Percentiles rank a stretch among this genome's conserved stretches.
Conservation (phyloP, 1,284 basidiomycete genomes). For the Trichosporon sp. region DNA sequence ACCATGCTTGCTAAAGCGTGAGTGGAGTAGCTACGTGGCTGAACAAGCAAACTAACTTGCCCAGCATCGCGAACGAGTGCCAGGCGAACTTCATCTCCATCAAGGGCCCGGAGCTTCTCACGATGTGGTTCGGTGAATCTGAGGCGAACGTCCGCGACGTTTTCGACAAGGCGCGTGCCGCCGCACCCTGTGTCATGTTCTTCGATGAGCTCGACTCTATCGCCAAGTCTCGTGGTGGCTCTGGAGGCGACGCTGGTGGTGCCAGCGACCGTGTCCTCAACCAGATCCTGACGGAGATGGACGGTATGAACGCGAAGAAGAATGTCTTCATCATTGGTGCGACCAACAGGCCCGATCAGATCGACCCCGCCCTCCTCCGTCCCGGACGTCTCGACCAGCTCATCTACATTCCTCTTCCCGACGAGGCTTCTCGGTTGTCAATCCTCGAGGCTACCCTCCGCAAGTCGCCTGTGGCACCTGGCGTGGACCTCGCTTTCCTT, state of each 20-base stretch:
- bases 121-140: conserved; percentile 99
- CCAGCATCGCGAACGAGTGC: conserved; percentile 89
- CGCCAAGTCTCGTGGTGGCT: conserved; percentile 84
- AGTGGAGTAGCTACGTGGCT: too few relatives aligned
- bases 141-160: conserved; percentile 99
- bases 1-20: conserved; percentile 82
- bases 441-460: conserved; percentile 88
- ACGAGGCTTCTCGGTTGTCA: conserved; percentile 82
- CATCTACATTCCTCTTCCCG: conserved; percentile 89
- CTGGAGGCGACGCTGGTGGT: conserved; percentile 76
- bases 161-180: conserved; percentile 98
- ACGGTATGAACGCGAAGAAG: conserved; percentile 99
- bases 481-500: conserved; percentile 81
- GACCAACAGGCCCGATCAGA: conserved; percentile 98
- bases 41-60: neutral
- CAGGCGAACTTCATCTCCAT: conserved; percentile 69
- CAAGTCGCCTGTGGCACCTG: conserved; percentile 82
- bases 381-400: conserved; percentile 92
- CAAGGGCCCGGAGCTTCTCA: conserved; percentile 90
- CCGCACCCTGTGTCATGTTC: conserved; percentile 99
- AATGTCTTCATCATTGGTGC: conserved; percentile 99
- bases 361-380: conserved; percentile 92
- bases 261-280: conserved; percentile 96
- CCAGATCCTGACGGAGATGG: conserved; percentile 98
- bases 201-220: conserved; percentile 99